phyloP scores from a whole-genome alignment of 495 filamentous ascomycete species.

The Pseudoneurospora amorphoporcata region DNA sequence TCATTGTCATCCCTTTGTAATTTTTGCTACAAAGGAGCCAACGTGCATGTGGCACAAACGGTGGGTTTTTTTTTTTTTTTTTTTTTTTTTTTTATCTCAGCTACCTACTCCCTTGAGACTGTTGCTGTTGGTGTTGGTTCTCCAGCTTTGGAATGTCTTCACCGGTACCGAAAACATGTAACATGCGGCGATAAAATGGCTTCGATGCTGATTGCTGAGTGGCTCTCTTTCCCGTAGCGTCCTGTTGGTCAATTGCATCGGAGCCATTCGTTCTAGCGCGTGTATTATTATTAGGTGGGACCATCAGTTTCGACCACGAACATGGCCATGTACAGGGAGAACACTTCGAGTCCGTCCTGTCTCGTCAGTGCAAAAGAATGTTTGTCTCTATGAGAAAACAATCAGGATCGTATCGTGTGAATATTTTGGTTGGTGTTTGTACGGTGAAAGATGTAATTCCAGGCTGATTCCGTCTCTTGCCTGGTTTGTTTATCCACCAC shows the following conservation, averaged over 20 bases:
- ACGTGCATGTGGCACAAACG: neutral
- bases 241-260: neutral
- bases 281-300: neutral
- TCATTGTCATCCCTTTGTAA: neutral
- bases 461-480: neutral
- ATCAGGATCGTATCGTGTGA: neutral
- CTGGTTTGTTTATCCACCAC: neutral
- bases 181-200: neutral
- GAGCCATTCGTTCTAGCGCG: neutral
- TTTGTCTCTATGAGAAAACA: neutral
- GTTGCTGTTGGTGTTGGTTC: neutral
- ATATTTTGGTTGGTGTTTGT: neutral
- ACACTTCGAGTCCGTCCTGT: neutral
- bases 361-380: neutral
- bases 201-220: neutral
- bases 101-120: neutral
- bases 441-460: neutral
- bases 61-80: neutral
- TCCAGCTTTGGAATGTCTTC: neutral
- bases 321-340: neutral
- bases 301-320: neutral
- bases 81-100: neutral
- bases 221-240: neutral
- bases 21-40: neutral
- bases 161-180: neutral